phyloP scores from a whole-genome alignment of 2,329 filamentous ascomycete genomes.

The Blastomyces gilchristii region DNA sequence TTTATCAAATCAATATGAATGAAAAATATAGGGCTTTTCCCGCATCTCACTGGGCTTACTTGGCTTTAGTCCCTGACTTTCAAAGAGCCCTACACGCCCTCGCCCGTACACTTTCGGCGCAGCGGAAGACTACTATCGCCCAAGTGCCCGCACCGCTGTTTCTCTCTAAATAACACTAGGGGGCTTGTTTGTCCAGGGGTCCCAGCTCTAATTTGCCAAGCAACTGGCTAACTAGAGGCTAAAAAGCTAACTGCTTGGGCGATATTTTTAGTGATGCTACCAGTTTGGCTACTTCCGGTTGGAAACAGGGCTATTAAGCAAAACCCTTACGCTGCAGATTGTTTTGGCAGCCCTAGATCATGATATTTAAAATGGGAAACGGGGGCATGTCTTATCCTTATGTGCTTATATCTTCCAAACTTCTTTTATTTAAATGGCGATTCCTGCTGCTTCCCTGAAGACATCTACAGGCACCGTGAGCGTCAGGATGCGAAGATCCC shows the following conservation, averaged over 20 bases:
- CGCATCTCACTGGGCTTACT: neutral
- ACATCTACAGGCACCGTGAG: neutral
- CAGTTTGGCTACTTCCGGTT: neutral
- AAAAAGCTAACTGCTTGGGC: neutral
- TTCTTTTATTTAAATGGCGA: slow-evolving; percentile 2
- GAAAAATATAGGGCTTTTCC: neutral
- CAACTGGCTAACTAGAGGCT: neutral
- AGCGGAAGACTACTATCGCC: neutral
- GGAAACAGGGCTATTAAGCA: slow-evolving; percentile 1
- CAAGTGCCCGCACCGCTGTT: neutral
- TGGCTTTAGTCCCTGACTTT: neutral
- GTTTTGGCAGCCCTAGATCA: neutral
- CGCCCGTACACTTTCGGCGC: neutral
- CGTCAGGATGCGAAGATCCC: neutral
- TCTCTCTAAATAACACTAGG: slow-evolving; percentile 2
- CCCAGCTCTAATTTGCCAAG: slow-evolving; percentile 6
- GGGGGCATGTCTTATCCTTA: neutral
- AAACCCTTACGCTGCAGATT: neutral
- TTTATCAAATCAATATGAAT: neutral
- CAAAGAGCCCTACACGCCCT: neutral
- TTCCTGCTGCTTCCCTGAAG: neutral
- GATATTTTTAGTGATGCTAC: slow-evolving; percentile 8
- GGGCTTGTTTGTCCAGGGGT: neutral
- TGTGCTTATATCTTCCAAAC: neutral
- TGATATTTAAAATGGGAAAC: slow-evolving; percentile 5